A percentile compares a stretch with the other conserved stretches of the same genome.
These are phyloP conservation scores for Blastocystis hominis DNA, from an alignment of 352 stramenopile genomes.

Conservation along the genomic window DNA sequence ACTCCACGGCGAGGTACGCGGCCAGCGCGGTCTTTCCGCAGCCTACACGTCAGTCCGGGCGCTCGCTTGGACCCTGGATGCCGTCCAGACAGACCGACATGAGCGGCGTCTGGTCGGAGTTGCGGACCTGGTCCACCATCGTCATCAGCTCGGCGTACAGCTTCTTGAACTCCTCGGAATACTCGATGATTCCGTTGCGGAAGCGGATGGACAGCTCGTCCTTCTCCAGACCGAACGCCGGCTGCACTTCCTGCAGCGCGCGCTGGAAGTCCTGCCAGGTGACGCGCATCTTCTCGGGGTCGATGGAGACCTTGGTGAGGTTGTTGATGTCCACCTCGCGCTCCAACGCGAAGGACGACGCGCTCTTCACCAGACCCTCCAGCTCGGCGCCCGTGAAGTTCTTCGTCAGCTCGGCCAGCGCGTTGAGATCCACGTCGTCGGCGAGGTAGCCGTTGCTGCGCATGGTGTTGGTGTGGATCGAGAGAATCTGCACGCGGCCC, in stretches of 20 bases:
- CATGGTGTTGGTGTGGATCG: slow-evolving; percentile 90
- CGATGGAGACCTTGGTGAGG: slow-evolving; percentile 65
- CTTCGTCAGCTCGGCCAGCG: slow-evolving; percentile 87
- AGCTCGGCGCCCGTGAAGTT: slow-evolving; percentile 97
- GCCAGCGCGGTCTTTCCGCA: slow-evolving; percentile 91
- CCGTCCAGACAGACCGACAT: slow-evolving; percentile 93
- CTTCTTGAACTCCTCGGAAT: slow-evolving; percentile 82
- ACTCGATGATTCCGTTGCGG: slow-evolving; percentile 89
- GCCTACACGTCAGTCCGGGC: neutral
- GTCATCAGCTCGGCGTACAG: slow-evolving; percentile 78
- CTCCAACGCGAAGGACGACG: slow-evolving; percentile 71
- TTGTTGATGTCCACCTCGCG: slow-evolving; percentile 72
- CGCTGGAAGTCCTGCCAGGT: slow-evolving; percentile 82
- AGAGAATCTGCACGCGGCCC: slow-evolving; percentile 84
- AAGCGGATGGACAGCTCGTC: slow-evolving; percentile 85
- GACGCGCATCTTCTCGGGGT: slow-evolving; percentile 68
- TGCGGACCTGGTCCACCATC: slow-evolving; percentile 84
- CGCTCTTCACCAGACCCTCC: slow-evolving; percentile 85
- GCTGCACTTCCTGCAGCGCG: slow-evolving; percentile 85
- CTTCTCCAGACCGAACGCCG: slow-evolving; percentile 86
- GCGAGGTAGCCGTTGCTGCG: slow-evolving; percentile 59
- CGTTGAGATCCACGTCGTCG: slow-evolving; percentile 58
- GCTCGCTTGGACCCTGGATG: slow-evolving; percentile 65
- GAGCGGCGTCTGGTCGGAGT: slow-evolving; percentile 84
- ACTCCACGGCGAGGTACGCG: slow-evolving; percentile 85